Percentiles rank a stretch among this genome's conserved stretches.
Conservation (phyloP, 164 flowering plant genomes). For the Chimonanthus praecox region DNA sequence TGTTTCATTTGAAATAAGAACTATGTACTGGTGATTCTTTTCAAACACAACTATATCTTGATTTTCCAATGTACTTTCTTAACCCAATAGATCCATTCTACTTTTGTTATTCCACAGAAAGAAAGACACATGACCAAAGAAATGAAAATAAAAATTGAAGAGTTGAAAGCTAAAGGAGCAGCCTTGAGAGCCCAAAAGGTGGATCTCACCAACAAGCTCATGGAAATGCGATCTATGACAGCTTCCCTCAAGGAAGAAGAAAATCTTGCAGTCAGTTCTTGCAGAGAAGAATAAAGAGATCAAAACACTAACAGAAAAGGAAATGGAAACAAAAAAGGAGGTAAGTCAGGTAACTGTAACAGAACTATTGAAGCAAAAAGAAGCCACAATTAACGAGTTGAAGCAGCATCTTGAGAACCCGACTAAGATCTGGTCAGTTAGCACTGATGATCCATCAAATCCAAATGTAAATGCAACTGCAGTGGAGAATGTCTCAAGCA, state of each 20-base stretch:
- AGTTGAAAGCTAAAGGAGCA: constrained; percentile 37
- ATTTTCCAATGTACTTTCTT: background rate
- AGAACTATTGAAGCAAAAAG: constrained; percentile 45
- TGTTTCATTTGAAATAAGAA: background rate
- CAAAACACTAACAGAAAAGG: constrained; percentile 29
- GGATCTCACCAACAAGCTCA: constrained; percentile 38
- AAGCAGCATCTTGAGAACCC: constrained; percentile 27
- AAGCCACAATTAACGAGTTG: constrained; percentile 43
- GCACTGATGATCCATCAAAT: constrained; percentile 33
- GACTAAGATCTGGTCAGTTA: constrained; percentile 26
- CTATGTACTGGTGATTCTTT: background rate
- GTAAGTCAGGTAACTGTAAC: constrained; percentile 24
- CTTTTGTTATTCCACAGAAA: constrained; percentile 30
- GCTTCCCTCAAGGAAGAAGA: constrained; percentile 58
- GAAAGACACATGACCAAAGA: constrained; percentile 44
- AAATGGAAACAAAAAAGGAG: constrained; percentile 11
- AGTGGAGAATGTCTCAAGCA: background rate
- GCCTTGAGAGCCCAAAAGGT: constrained; percentile 41
- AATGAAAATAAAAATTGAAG: constrained; percentile 39
- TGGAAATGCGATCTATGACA: constrained; percentile 47
- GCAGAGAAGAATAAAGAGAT: constrained; percentile 51
- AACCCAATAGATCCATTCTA: background rate
- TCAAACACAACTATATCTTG: background rate
- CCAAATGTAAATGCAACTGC: constrained; percentile 17
- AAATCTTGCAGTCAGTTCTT: constrained; percentile 30